Conservation (phyloP, 306 rosid species). For the Prinsepia uniflora region DNA sequence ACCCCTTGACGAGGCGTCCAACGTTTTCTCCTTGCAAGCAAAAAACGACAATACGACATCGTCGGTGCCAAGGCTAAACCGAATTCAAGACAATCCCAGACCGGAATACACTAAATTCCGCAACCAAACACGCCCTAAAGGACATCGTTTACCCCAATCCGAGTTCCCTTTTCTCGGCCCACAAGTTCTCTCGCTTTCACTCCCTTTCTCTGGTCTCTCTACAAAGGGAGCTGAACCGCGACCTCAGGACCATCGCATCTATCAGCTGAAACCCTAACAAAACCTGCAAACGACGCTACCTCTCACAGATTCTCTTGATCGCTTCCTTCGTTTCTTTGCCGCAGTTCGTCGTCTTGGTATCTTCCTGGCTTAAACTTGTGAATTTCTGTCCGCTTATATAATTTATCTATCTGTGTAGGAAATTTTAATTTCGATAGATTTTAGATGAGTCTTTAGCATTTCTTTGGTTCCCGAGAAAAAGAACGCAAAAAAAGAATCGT, state of each 20-base stretch:
- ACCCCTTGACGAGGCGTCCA: not conserved
- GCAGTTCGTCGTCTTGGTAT: constrained; percentile 27
- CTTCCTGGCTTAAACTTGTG: constrained; percentile 18
- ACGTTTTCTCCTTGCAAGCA: too few relatives aligned
- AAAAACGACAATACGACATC: too few relatives aligned
- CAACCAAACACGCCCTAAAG: not conserved
- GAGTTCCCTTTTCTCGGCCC: constrained; percentile 14
- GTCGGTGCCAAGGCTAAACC: not conserved
- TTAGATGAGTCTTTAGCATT: not conserved
- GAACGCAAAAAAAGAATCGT: not conserved
- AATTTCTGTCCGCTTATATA: not conserved
- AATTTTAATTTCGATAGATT: not conserved
- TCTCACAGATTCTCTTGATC: not conserved
- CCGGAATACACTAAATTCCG: not conserved
- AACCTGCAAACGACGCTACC: constrained; percentile 11
- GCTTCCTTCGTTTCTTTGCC: constrained; percentile 15
- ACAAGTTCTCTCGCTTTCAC: not conserved
- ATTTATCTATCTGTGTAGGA: not conserved
- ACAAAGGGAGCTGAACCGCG: constrained; percentile 19
- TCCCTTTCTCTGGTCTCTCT: not conserved
- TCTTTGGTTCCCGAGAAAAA: constrained; percentile 1
- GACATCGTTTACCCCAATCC: constrained; percentile 13
- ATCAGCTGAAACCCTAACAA: constrained; percentile 27
- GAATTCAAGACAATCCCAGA: not conserved
- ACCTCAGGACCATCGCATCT: constrained; percentile 21